Evolutionary conservation across 208 protist genomes (phyloP).

Genomic region (Porcisia hertigi): DNA sequence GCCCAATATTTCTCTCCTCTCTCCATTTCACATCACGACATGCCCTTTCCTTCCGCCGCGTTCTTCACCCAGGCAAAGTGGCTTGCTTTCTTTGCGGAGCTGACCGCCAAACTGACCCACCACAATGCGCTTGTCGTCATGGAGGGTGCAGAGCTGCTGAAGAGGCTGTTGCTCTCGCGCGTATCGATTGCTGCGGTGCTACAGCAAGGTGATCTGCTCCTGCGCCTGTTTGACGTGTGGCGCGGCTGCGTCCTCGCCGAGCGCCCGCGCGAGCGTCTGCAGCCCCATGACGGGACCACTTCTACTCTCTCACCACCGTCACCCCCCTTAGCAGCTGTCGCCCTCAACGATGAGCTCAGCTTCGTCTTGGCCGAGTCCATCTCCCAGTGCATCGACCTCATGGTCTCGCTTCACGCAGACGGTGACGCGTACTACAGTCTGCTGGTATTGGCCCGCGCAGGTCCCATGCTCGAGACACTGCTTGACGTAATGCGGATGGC

Average conservation of each 20-base stretch:
- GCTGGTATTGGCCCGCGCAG: slow-evolving; percentile 61
- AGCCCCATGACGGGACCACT: not conserved
- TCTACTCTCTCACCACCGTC: not conserved
- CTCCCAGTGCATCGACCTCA: slow-evolving; percentile 69
- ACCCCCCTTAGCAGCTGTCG: slow-evolving; percentile 10
- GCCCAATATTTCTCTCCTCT: too few relatives aligned
- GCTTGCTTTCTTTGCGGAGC: slow-evolving; percentile 87
- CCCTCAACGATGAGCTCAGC: slow-evolving; percentile 57
- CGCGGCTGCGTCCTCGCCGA: slow-evolving; percentile 48
- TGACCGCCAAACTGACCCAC: slow-evolving; percentile 83
- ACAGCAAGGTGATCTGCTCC: slow-evolving; percentile 72
- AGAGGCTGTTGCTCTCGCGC: slow-evolving; percentile 63
- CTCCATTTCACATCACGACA: slow-evolving; percentile 11
- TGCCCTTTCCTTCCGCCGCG: slow-evolving; percentile 48
- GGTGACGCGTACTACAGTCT: slow-evolving; percentile 73
- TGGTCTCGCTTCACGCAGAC: slow-evolving; percentile 66
- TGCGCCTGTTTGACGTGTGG: slow-evolving; percentile 55
- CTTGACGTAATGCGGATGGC: slow-evolving; percentile 48
- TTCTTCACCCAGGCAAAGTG: slow-evolving; percentile 79
- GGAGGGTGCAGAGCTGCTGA: slow-evolving; percentile 78
- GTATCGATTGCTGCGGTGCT: slow-evolving; percentile 79
- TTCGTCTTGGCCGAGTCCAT: slow-evolving; percentile 68
- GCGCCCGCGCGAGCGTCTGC: slow-evolving; percentile 4
- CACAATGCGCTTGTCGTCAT: slow-evolving; percentile 78
- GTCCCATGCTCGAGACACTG: slow-evolving; percentile 53